These are phyloP conservation scores for Paramecium tetraurelia DNA, from an alignment of 73 alveolate species.

Conservation along the genomic window DNA sequence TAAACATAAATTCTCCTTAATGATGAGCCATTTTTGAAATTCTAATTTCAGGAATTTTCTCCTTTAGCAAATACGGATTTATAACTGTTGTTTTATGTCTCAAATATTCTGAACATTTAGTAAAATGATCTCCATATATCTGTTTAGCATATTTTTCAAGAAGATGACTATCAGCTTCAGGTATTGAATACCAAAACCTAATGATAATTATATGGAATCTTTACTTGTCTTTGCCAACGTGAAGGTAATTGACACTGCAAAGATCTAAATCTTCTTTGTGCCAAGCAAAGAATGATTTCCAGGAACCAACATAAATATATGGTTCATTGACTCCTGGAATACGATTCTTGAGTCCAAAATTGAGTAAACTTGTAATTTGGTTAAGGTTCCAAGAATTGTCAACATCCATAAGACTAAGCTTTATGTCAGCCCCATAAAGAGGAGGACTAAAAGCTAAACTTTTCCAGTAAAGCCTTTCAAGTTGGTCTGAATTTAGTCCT, in stretches of 20 bases:
- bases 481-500: conserved; percentile 63
- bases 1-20: conserved; percentile 81
- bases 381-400: conserved; percentile 76
- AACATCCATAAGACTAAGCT: conserved; percentile 70
- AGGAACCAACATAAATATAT: conserved; percentile 79
- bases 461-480: conserved; percentile 85
- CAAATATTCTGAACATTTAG: conserved; percentile 80
- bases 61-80: conserved; percentile 65
- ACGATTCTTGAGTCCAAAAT: conserved; percentile 65
- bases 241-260: conserved; percentile 78
- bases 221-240: conserved; percentile 79
- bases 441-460: conserved; percentile 82
- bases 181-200: conserved; percentile 82
- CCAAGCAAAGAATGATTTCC: conserved; percentile 93
- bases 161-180: conserved; percentile 64
- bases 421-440: conserved; percentile 86
- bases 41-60: conserved; percentile 68
- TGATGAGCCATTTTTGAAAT: conserved; percentile 68
- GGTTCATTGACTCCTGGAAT: conserved; percentile 84
- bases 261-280: conserved; percentile 90
- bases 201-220: not conserved
- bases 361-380: conserved; percentile 64
- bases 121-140: conserved; percentile 69
- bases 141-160: conserved; percentile 70
- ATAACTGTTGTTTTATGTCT: conserved; percentile 82